A percentile compares a stretch with the other conserved stretches of the same genome.
These are phyloP conservation scores for Beauveria rudraprayagi DNA, from an alignment of 2,329 filamentous ascomycete genomes.

Conservation along the genomic window DNA sequence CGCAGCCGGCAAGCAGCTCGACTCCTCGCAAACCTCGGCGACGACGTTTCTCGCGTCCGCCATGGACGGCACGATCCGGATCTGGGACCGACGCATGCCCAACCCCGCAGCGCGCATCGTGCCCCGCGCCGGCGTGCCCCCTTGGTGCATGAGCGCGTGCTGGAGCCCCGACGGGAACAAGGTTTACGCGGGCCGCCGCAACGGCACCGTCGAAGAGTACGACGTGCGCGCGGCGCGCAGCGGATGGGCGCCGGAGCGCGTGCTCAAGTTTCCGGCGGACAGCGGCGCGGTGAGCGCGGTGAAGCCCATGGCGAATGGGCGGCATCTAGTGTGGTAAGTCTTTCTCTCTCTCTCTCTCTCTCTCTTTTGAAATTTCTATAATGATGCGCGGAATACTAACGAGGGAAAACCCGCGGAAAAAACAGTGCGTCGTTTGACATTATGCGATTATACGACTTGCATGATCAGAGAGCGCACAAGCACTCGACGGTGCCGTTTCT, in stretches of 20 bases:
- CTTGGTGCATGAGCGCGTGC: conserved; percentile 96
- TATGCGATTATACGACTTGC: conserved; percentile 82
- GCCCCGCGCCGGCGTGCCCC: conserved; percentile 68
- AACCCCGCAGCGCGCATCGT: conserved; percentile 72
- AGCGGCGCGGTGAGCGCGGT: conserved; percentile 86
- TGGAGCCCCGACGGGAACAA: conserved; percentile 95
- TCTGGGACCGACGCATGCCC: conserved; percentile 80
- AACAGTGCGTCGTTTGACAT: conserved; percentile 87
- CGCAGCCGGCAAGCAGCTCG: conserved; percentile 34
- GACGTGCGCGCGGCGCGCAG: conserved; percentile 66
- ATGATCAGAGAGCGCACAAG: conserved; percentile 54
- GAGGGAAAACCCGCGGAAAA: background rate
- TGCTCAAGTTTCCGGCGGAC: conserved; percentile 80
- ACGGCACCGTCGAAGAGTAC: conserved; percentile 91
- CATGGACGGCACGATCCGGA: conserved; percentile 78
- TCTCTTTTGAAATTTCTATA: too few species aligned
- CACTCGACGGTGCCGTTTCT: conserved; percentile 84
- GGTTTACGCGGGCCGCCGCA: conserved; percentile 86
- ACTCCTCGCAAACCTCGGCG: conserved; percentile 55
- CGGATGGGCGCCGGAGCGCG: conserved; percentile 64
- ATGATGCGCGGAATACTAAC: conserved; percentile 56
- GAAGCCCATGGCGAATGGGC: conserved; percentile 82
- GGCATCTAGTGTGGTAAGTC: conserved; percentile 70
- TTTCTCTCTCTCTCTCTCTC: background rate
- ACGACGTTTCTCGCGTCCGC: conserved; percentile 83